Base-by-base conservation (phyloP, 768 basidiomycete species). In the Calocera viscosa region DNA sequence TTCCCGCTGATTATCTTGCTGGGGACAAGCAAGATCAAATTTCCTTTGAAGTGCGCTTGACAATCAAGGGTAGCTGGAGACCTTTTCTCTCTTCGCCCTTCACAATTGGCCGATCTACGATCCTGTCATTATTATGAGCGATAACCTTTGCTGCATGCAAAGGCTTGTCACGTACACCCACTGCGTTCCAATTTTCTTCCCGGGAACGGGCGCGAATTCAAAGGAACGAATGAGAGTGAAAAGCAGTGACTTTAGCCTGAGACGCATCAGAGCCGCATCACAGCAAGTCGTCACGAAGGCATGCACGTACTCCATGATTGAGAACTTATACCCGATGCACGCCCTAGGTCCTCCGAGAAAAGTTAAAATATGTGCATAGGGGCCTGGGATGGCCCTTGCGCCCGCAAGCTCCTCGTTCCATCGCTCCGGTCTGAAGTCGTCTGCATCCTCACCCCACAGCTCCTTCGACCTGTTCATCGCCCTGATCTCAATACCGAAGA, bases 261-360 rank as follows among this genome's bases (percentile, higher is more conserved):
- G n/a, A 30, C 64, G 2, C 35, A 10, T 11, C 26, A 7, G 11
- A 39, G 22, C 63, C n/a, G n/a, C n/a, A n/a, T n/a, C 7, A 5
- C 41, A 49, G 8, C 24, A 63, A 28, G 1, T n/a, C 32, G 14
- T 24, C 17, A 49, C n/a, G 12, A 2, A 63, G 3, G 35, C 26
- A 22, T 12, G 26, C 10, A 2, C 83, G 43, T 68, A 85, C 83
- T 85, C 85, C 16, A 82, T 76, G 24, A 87, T 73, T 14, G 87
- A 78, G 72, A 88, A 88, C 2, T n/a, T 81, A 72, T 82, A 87
- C 0, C 86, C 86, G 39, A 88, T 87, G 68, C 87, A 89, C 0
- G 84, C 80, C 22, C 81, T 79, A 14, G 84, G 83, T 2, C 87
- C 87, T 33, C 84, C 84, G 1, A 86, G 69, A 78, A 89, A 89